Evolutionary conservation across 805 yeast genomes (phyloP).

Genomic region (Nakazawaea sp.): DNA sequence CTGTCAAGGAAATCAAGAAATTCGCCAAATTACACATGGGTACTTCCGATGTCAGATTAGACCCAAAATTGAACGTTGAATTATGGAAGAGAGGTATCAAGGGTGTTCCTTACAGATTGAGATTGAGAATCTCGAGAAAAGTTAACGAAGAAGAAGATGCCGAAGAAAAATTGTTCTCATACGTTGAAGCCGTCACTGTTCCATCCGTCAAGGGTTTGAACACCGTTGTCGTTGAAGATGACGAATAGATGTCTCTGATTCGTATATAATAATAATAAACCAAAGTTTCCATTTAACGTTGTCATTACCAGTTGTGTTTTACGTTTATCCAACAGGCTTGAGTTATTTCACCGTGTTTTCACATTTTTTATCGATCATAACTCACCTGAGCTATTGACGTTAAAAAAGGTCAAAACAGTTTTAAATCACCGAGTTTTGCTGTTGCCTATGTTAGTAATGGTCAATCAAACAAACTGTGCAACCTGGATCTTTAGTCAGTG

Average conservation of each 20-base stretch:
- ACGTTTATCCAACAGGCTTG: too few relatives aligned
- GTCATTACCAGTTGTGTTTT: too few relatives aligned
- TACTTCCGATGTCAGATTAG: constrained; percentile 97
- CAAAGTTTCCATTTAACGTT: too few relatives aligned
- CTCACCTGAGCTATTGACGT: too few relatives aligned
- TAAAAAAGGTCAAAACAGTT: too few relatives aligned
- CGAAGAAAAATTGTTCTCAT: constrained; percentile 94
- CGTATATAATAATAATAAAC: too few relatives aligned
- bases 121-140: constrained; percentile 98
- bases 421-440: too few relatives aligned
- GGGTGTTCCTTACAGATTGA: constrained; percentile 97
- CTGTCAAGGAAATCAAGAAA: constrained; percentile 98
- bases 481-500: too few relatives aligned
- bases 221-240: constrained; percentile 90
- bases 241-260: constrained; percentile 28
- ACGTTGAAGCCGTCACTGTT: constrained; percentile 95
- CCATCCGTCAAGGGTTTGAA: constrained; percentile 95
- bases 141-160: constrained; percentile 99
- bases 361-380: too few relatives aligned
- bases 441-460: too few relatives aligned
- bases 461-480: too few relatives aligned
- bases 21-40: constrained; percentile 99
- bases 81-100: constrained; percentile 99
- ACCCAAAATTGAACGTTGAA: constrained; percentile 96
- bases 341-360: too few relatives aligned